Conservation (phyloP, 164 flowering plant species). For the Tetrastigma voinierianum region DNA sequence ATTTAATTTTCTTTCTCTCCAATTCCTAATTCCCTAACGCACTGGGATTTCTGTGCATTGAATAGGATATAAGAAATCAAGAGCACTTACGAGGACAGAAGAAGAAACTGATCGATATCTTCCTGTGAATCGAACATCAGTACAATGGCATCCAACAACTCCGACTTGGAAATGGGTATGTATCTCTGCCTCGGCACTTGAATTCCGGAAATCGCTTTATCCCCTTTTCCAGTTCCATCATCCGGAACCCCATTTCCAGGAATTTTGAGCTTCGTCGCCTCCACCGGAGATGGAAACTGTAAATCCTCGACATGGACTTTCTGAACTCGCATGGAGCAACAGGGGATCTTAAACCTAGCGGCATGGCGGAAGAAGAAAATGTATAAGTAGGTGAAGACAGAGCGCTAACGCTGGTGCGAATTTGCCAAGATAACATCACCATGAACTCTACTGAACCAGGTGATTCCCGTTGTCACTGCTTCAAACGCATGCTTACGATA, state of each 20-base stretch:
- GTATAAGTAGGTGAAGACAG: background rate
- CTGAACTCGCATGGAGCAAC: constrained; percentile 6
- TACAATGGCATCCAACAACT: constrained; percentile 57
- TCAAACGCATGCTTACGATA: no score
- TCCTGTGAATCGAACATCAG: constrained; percentile 42
- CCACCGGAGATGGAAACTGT: background rate
- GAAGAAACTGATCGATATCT: constrained; percentile 44
- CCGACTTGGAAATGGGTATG: constrained; percentile 59
- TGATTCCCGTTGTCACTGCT: no score
- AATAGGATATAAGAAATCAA: background rate
- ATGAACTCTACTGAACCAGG: no score
- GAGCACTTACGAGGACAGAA: constrained; percentile 50
- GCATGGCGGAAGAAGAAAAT: background rate
- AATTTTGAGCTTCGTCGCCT: background rate
- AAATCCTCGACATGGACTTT: background rate
- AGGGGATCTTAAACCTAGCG: background rate
- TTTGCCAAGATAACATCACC: constrained; percentile 10
- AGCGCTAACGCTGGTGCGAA: constrained; percentile 6
- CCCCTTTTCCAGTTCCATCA: constrained; percentile 15
- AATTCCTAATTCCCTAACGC: no score
- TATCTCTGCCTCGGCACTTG: constrained; percentile 72
- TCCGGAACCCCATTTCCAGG: background rate
- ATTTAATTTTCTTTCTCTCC: no score
- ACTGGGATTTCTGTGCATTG: no score
- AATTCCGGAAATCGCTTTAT: constrained; percentile 39